phyloP scores from a whole-genome alignment of 495 filamentous ascomycete species.

The Aspergillus biplanus region DNA sequence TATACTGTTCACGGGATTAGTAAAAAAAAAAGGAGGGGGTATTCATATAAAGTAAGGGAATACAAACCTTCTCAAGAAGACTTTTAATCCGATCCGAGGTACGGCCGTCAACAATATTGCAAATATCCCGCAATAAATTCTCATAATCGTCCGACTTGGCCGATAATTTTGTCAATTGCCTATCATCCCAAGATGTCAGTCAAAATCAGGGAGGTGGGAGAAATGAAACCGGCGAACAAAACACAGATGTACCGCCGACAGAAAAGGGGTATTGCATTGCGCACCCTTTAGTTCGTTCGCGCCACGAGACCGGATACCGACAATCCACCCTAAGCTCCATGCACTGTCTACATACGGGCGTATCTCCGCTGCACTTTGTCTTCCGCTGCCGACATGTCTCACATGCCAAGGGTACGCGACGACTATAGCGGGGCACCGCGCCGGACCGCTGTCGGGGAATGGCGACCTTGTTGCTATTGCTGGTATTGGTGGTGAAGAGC shows the following conservation, averaged over 20 bases:
- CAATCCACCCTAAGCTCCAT: conserved; percentile 54
- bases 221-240: too few species aligned
- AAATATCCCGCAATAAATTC: conserved; percentile 47
- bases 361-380: conserved; percentile 63
- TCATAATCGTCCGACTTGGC: conserved; percentile 55
- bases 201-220: too few species aligned
- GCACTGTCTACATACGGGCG: conserved; percentile 63
- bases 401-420: conserved; percentile 60
- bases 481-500: conserved; percentile 23
- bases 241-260: background rate
- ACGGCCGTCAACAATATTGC: conserved; percentile 33
- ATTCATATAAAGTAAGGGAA: background rate
- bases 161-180: conserved; percentile 49
- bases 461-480: conserved; percentile 44
- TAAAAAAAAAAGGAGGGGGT: background rate
- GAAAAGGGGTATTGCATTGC: conserved; percentile 3
- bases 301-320: conserved; percentile 59
- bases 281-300: conserved; percentile 60
- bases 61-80: conserved; percentile 47
- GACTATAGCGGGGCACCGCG: conserved; percentile 42
- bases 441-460: conserved; percentile 47
- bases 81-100: conserved; percentile 42
- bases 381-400: conserved; percentile 74
- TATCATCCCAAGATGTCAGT: conserved; percentile 6
- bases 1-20: conserved; percentile 18